Conservation (phyloP, 306 rosid species). For the Gastrolobium bilobum region DNA sequence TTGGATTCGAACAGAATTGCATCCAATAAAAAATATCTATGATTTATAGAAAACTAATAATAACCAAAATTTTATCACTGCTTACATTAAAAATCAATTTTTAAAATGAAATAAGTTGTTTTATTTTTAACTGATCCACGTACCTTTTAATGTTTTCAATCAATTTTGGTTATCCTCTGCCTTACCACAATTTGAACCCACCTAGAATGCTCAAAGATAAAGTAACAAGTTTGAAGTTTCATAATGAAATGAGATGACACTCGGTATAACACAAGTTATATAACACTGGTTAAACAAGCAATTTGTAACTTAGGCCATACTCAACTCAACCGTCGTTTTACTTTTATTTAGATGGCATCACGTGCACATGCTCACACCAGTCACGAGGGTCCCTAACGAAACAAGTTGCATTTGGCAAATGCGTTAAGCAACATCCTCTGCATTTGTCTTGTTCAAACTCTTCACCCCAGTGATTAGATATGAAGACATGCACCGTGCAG, state of each 20-base stretch:
- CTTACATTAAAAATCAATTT: no score
- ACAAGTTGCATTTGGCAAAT: conserved; percentile 58
- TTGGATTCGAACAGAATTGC: no score
- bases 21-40: no score
- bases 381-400: conserved; percentile 57
- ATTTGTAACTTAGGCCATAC: conserved; percentile 52
- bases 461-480: conserved; percentile 17
- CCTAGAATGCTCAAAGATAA: not conserved
- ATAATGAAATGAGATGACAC: conserved; percentile 34
- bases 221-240: conserved; percentile 26
- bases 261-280: conserved; percentile 18
- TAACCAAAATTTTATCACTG: no score
- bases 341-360: conserved; percentile 50
- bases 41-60: no score
- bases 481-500: conserved; percentile 44
- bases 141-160: not conserved
- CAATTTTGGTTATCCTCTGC: not conserved
- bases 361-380: conserved; percentile 50
- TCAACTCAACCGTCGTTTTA: conserved; percentile 54
- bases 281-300: conserved; percentile 37
- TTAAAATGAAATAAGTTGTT: no score
- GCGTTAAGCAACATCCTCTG: conserved; percentile 69
- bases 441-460: conserved; percentile 46
- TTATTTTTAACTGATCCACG: not conserved
- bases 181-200: conserved; percentile 2